Base-by-base conservation (phyloP, 1,284 basidiomycete genomes). In the Rhodotorula sp. region DNA sequence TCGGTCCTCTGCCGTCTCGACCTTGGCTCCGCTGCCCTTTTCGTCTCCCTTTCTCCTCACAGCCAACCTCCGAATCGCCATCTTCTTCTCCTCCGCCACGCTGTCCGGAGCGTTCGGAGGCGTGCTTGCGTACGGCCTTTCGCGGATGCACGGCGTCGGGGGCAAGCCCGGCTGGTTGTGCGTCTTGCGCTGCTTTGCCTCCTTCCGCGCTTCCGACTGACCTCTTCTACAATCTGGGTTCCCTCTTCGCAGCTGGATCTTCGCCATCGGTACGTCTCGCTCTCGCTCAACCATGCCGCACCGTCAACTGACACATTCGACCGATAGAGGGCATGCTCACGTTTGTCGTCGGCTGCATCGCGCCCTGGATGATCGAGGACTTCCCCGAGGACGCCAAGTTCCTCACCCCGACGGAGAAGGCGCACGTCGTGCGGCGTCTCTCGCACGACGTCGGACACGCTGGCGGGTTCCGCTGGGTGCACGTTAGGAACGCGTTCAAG, bases 31-130 rank as follows among this genome's bases (percentile, higher is more conserved):
- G n/a, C n/a, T n/a, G n/a, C n/a, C n/a, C n/a, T n/a, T n/a, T n/a
- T n/a, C n/a, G n/a, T n/a, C n/a, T n/a, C n/a, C n/a, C n/a, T n/a
- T n/a, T 27, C 27, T 50, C 1, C 25, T 3, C 27, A 10, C 36
- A 57, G 77, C 79, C 19, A 78, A 80, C 53, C 60, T 82, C 53
- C 80, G 83, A 3, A 82, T 82, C 54, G 78, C 82, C 22, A 74
- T 85, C 58, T 84, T 84, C 80, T 85, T 84, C 71, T 81, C 80
- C 8, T 81, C 82, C 9, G 84, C 83, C 1, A 84, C 84, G 0
- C 74, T 84, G 9, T 81, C 82, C 1, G 84, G 83, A 25, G 82
- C 82, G 0, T 83, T 83, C n/a, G 75, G 75, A 8, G 75, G 75
- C 5, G 25, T 76, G 2, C 44, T 74, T 1, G 73, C 73, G 1